Evolutionary conservation across 768 basidiomycete genomes (phyloP), one percentile per base, ranked within the genome.

Genomic region (Tulasnella sp.): DNA sequence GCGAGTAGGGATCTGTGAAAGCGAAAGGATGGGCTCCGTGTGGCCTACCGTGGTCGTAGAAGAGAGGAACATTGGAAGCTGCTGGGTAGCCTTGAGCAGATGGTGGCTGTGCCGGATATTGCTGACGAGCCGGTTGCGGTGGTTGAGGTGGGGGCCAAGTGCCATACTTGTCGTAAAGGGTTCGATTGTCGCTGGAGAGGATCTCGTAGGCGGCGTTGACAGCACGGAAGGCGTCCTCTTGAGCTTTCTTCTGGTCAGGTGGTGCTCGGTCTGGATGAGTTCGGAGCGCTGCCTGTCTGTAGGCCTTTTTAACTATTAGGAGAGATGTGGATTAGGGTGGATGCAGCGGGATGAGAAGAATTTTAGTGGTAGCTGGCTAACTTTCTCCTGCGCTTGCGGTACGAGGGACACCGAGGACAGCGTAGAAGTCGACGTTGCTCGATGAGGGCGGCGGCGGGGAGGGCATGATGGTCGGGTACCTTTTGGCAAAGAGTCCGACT

Each of bases 221-320:
- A 27, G 49, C 52, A 25, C 62, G 57, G 52, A 62, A 62, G 15
- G 57, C 59, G 19, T 62, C 62, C 45, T 60, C 62, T 38, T 49
- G 49, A 17, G 49, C 21, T 25, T 44, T 51, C 53, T 62, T 62
- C 58, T 62, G 49, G 24, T 59, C 61, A 3, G 57, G 34, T 17
- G 61, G 49, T 7, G 51, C 62, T 43, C 62, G 62, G 49, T 62
- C 62, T 2, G 62, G 62, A 50, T 62, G 62, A n/a, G 62, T 62
- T 4, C 21, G 24, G 24, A 62, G 51, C 12, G 62, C 62, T n/a
- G 53, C 45, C 29, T 54, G 51, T 30, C 55, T 55, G 58, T 62
- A 62, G 31, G 62, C 62, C 50, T 62, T 62, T 46, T 56, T 57
- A 38, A 62, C 62, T 62, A 51, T n/a, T 15, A 11, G 24, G 30